phyloP scores from a whole-genome alignment of 495 filamentous ascomycete species.

The Filosporella fistucella region DNA sequence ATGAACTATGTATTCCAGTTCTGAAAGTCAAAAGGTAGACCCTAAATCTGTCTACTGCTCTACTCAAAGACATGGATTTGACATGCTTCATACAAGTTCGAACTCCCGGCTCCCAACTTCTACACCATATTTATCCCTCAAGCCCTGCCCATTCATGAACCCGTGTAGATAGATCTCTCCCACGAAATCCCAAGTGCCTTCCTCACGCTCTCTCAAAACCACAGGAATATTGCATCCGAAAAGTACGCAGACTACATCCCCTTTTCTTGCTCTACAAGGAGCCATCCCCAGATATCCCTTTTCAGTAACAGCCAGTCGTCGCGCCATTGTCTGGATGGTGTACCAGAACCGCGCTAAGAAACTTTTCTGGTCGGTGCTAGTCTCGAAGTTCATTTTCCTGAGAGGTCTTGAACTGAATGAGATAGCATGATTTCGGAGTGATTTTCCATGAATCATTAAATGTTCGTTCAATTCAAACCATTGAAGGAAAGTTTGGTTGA shows the following conservation, averaged over 20 bases:
- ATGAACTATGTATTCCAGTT: too few species aligned
- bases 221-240: slow-evolving; percentile 8
- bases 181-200: not conserved
- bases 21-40: too few species aligned
- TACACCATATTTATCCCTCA: too few species aligned
- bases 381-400: not conserved
- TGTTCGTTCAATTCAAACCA: slow-evolving; percentile 6
- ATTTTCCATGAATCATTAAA: not conserved
- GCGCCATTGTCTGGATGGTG: slow-evolving; percentile 7
- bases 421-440: slow-evolving; percentile 13
- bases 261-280: slow-evolving; percentile 6
- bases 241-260: slow-evolving; percentile 6
- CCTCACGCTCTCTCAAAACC: not conserved
- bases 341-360: slow-evolving; percentile 11
- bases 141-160: slow-evolving; percentile 9
- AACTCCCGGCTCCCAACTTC: too few species aligned
- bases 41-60: too few species aligned
- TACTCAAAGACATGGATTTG: too few species aligned
- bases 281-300: slow-evolving; percentile 11
- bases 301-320: slow-evolving; percentile 5
- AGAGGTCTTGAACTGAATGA: not conserved
- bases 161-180: slow-evolving; percentile 12
- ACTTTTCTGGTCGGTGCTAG: not conserved
- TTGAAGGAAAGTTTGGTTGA: not conserved
- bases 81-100: too few species aligned